Evolutionary conservation across 1,284 basidiomycete genomes (phyloP), one percentile per base, ranked within the genome.

Genomic region (Sutorius eximius): DNA sequence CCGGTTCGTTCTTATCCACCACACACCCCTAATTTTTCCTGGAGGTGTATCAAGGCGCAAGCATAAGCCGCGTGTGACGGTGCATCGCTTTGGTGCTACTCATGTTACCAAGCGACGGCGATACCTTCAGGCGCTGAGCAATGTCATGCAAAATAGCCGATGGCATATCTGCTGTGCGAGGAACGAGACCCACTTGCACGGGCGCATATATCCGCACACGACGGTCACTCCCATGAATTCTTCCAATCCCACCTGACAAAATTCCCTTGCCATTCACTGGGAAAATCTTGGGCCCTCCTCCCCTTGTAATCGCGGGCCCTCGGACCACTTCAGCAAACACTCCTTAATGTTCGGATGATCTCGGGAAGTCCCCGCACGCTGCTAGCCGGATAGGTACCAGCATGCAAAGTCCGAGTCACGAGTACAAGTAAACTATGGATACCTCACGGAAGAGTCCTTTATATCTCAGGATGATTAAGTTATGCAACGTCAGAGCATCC

Each of bases 281-380:
- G 24, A 27, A 27, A 27, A 5, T 30, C 10, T 53, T 34, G 4
- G 27, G 24, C 10, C 12, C 34, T 24, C 32, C 2, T 36, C 42
- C 46, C 60, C 51, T 29, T 44, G n/a, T 47, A 29, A 42, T 5
- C n/a, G 47, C 42, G 58, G 53, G n/a, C 41, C 33, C 27, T 47
- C 29, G 20, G 13, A 22, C 15, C 41, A 18, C 24, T 15, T 20
- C 20, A 27, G 11, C 18, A 12, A 27, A 33, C 9, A 30, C 29
- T 11, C 10, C 18, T 10, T 10, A 18, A 34, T 34, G 2, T 7
- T 4, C 10, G 12, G 10, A 36, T 40, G 34, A 30, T 34, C 38
- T 52, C 5, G 33, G n/a, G 11, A 62, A 44, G 27, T 18, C 29
- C 32, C 34, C 24, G 24, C 29, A 27, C 32, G 27, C 51, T 22